Evolutionary conservation across 805 yeast genomes (phyloP), one percentile per base, ranked within the genome.

Genomic region (Kazachstania kunashirensis): DNA sequence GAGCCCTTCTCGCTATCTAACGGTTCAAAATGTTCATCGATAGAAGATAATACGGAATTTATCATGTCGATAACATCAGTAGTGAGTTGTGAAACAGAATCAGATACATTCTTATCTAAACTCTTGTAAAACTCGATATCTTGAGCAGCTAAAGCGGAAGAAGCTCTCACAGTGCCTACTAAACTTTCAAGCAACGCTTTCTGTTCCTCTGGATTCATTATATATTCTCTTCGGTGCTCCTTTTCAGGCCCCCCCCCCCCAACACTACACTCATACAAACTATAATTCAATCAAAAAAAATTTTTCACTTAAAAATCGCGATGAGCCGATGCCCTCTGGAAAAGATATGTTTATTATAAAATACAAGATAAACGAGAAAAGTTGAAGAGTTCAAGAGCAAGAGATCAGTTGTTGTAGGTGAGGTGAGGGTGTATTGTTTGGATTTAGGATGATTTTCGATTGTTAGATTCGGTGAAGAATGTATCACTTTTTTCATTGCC

Each of bases 121-220:
- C 83, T 75, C 31, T 68, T 65, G 56, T 77, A 75, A 50, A 88
- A 92, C 21, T 70, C 73, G n/a, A 86, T 69, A 62, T 89, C 97
- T 38, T 82, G 82, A 0, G 84, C 74, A 2, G 83, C 81, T 29
- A 88, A 57, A 2, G 82, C 76, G 3, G 79, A 65, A 0, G 94
- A 69, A 2, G 80, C 71, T 41, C 94, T 65, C 27, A 83, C 73
- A 3, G 78, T 63, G 9, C 70, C 65, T 4, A 48, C 47, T 0
- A 45, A 42, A 18, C 35, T 35, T 2, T 39, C 31, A 8, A 48
- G 32, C 16, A 48, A 14, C 7, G 31, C 36, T 13, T 39, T 39
- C 11, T 19, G 26, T 13, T 42, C 45, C 23, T 39, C 38, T 12
- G 37, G 29, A 14, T 16, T n/a, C 39, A 36, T 31, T n/a, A n/a